Evolutionary conservation across 1,284 basidiomycete genomes (phyloP).

Genomic region (Pseudozyma thailandica): DNA sequence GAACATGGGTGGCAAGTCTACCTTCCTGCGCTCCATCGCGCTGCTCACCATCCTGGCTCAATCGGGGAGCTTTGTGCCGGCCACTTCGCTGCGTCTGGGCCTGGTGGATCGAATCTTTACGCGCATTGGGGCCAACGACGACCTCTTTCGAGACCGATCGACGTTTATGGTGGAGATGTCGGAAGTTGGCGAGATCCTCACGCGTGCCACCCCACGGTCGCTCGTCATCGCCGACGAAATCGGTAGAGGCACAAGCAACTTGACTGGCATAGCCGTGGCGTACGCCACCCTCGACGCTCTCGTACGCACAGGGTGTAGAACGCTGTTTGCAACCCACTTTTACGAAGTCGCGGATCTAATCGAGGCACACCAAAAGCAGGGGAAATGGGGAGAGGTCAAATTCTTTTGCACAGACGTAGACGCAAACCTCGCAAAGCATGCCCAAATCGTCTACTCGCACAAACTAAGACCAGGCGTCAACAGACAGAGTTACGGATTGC

Average conservation of each 20-base stretch:
- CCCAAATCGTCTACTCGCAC: conserved; percentile 83
- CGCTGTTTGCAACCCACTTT: conserved; percentile 96
- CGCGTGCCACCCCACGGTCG: conserved; percentile 72
- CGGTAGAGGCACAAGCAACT: conserved; percentile 90
- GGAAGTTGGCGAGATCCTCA: conserved; percentile 73
- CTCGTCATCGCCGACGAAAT: conserved; percentile 75
- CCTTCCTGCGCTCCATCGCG: conserved; percentile 89
- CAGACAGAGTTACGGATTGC: conserved; percentile 88
- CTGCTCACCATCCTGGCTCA: conserved; percentile 91
- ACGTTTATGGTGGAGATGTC: conserved; percentile 82
- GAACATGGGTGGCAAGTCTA: conserved; percentile 94
- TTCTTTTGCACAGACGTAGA: conserved; percentile 93
- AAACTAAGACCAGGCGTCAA: conserved; percentile 84
- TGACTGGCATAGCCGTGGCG: conserved; percentile 90
- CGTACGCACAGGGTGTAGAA: conserved; percentile 79
- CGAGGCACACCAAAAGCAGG: not conserved
- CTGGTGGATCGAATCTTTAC: conserved; percentile 92
- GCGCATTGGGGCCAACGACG: conserved; percentile 94
- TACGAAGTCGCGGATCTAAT: conserved; percentile 87
- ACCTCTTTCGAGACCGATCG: conserved; percentile 88
- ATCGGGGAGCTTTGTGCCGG: conserved; percentile 91
- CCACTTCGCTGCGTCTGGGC: conserved; percentile 76
- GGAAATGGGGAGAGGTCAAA: conserved; percentile 70
- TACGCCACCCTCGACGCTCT: conserved; percentile 89
- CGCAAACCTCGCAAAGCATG: conserved; percentile 71